These are phyloP conservation scores for Diaporthe vaccinii DNA, from an alignment of 2,329 filamentous ascomycete species.

Conservation along the genomic window DNA sequence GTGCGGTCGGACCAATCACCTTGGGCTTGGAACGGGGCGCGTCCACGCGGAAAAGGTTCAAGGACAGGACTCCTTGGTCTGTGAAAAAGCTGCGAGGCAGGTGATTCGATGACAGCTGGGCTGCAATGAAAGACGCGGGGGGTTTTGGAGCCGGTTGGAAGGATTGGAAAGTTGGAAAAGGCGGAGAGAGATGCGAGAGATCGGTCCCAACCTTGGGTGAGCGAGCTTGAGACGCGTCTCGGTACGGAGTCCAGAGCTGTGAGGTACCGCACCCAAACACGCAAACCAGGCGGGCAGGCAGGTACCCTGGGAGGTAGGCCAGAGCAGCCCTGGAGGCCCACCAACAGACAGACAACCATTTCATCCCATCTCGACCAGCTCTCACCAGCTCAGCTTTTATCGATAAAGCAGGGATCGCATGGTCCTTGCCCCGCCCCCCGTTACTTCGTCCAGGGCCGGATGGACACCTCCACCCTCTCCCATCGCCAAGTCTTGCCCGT, in stretches of 20 bases:
- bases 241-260: not conserved
- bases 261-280: not conserved
- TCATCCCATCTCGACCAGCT: conserved; percentile 28
- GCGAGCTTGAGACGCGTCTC: conserved; percentile 24
- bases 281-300: not conserved
- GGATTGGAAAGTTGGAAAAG: conserved; percentile 46
- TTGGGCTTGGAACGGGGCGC: conserved; percentile 19
- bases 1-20: conserved; percentile 23
- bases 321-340: not conserved
- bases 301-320: conserved; percentile 28
- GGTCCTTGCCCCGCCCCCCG: not conserved
- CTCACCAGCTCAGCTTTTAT: conserved; percentile 15
- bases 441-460: not conserved
- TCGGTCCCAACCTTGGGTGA: conserved; percentile 28
- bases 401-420: conserved; percentile 33
- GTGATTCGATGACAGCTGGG: conserved; percentile 43
- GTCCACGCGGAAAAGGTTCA: conserved; percentile 6
- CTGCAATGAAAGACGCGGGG: conserved; percentile 53
- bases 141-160: conserved; percentile 51
- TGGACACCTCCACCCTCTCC: conserved; percentile 16
- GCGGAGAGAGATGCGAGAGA: conserved; percentile 45
- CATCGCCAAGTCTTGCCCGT: conserved; percentile 15
- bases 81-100: conserved; percentile 34
- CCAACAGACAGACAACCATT: conserved; percentile 18
- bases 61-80: conserved; percentile 14